phyloP scores from a whole-genome alignment of 257 asterid species.

The Ajuga chamaepitys region DNA sequence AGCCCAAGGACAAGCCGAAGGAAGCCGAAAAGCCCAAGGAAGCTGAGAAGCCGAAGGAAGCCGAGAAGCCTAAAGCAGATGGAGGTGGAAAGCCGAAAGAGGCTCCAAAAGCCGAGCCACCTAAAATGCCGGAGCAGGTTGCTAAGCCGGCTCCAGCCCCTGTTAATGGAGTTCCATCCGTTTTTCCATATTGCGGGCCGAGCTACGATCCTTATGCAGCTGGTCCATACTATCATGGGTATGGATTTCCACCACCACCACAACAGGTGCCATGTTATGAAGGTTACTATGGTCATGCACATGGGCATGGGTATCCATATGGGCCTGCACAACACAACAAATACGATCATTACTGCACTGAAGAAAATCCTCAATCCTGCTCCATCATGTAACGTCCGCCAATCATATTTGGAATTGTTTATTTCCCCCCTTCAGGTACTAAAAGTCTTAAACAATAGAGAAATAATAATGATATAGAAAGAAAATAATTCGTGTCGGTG shows the following conservation, averaged over 20 bases:
- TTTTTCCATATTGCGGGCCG: conserved; percentile 30
- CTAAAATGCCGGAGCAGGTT: conserved; percentile 14
- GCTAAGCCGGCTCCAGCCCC: conserved; percentile 31
- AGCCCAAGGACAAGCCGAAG: conserved; percentile 28
- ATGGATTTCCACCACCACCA: conserved; percentile 30
- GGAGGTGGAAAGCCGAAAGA: conserved; percentile 27
- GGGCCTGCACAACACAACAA: conserved; percentile 17
- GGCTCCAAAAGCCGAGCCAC: conserved; percentile 22
- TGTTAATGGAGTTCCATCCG: conserved; percentile 29
- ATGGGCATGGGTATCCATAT: conserved; percentile 10
- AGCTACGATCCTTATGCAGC: conserved; percentile 29
- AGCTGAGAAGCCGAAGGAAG: neutral
- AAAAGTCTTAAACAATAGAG: neutral
- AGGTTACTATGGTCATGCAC: conserved; percentile 19
- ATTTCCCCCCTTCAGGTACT: neutral
- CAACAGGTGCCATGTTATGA: conserved; percentile 38
- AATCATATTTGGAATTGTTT: neutral
- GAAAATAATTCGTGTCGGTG: conserved; percentile 22
- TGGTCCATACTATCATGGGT: conserved; percentile 48
- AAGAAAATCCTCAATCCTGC: conserved; percentile 51
- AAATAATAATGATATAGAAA: neutral
- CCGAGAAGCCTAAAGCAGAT: conserved; percentile 21
- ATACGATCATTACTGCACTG: conserved; percentile 37
- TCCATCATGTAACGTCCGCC: conserved; percentile 34
- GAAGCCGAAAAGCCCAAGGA: conserved; percentile 18